Base-by-base conservation (phyloP, 108 stramenopile species). In the Mayamaea pseudoterrestris region DNA sequence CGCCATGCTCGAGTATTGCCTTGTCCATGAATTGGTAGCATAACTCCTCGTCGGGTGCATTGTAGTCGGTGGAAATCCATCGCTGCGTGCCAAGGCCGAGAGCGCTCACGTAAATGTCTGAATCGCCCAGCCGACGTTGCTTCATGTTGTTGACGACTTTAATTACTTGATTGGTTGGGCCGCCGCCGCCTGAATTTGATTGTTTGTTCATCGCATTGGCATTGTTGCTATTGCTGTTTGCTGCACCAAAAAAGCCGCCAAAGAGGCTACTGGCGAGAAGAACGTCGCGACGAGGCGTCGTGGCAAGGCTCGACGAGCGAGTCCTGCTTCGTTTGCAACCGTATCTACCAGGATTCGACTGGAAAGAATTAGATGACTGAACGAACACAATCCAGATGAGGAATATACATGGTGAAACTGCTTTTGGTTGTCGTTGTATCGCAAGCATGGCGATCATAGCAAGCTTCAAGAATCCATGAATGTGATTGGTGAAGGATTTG, bases 1-100 rank as follows among this genome's bases (percentile, higher is more conserved):
- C 81, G 7, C 86, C 86, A 20, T 65, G 39, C 35, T 81, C 60
- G 21, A 83, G 50, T 48, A 83, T 74, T 39, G 86, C 86, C 28
- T 69, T 35, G 44, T 89, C 86, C 86, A 89, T 81, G 37, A 83
- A 81, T 34, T 72, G 39, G 41, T 71, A 85, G 32, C 79, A 77
- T 21, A 60, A 49, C 0, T 82, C 67, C 52, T 76, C 61, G 32
- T 67, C 41, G 9, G 88, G 88, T 0, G 83, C 88, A 48, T 90
- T 90, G 52, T 68, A 84, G 62, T 90, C 83, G 0, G 61, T 36
- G 5, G 75, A 77, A 2, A 73, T 78, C 81, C 81, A 89, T 18
- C 81, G 76, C 46, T 83, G 81, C 2, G 87, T 81, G 0, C 87
- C 87, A 18, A 89, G 42, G 8, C 87, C 81, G 1, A 83, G 53